Evolutionary conservation across 768 basidiomycete species (phyloP), one percentile per base, ranked within the genome.

Genomic region (Boletus speciosus): DNA sequence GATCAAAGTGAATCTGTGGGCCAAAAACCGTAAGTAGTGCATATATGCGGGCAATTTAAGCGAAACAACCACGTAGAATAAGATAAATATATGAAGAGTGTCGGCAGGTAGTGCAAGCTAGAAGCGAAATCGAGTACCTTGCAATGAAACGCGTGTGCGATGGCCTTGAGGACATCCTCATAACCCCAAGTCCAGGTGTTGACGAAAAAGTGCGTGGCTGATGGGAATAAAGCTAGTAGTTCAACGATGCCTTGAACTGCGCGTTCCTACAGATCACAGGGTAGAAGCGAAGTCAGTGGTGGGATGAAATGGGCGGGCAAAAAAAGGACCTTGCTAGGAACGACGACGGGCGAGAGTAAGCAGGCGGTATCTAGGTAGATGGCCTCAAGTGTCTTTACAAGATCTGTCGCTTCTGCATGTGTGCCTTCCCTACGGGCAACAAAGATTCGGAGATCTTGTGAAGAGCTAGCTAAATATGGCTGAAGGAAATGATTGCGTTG

Each of bases 141-240:
- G 49, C 78, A 73, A 34, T 81, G 76, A 62, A 96, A 98, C 1
- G 76, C 74, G 3, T 76, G 71, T 3, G 88, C 80, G 8, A 98
- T 73, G 0, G 78, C 89, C 62, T 92, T 90, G 29, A 97, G 74
- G 14, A 95, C 73, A 52, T 94, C 91, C 69, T 99, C 96, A 66
- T 97, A 98, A 1, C 96, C 96, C 86, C 90, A 95, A 0, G 95
- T 96, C 96, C 96, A 99, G 0, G 82, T 67, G 64, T 97, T 96
- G 53, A 99, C 76, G 73, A 89, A 98, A 73, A 98, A 97, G 51
- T 82, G 76, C 0, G 85, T 85, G 5, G 78, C 73, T 0, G 74
- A 56, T 0, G 93, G 87, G 52, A 86, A 88, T 4, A 84, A 64
- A 10, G 76, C 73, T 70, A 98, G 86, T 1, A 97, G 76, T 16